phyloP scores from a whole-genome alignment of 148 eudicot genomes.

The Rhododendron henanense region DNA sequence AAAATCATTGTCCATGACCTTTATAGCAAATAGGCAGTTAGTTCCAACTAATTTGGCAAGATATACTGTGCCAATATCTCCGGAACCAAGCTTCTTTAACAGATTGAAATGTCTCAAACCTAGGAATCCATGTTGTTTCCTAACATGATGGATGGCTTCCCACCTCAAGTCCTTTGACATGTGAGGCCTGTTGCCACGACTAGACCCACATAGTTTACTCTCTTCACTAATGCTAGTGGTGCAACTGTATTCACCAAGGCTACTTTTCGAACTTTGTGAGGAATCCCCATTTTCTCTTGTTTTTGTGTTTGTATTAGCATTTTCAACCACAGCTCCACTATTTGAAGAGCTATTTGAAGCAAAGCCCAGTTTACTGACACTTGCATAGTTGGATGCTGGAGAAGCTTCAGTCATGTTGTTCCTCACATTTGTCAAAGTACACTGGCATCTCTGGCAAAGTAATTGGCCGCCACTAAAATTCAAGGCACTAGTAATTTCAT shows the following conservation, averaged over 20 bases:
- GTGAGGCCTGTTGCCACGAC: conserved; percentile 76
- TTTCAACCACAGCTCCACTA: conserved; percentile 25
- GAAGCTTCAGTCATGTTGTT: conserved; percentile 39
- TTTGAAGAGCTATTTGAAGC: conserved; percentile 25
- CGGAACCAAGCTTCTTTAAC: conserved; percentile 89
- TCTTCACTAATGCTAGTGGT: conserved; percentile 80
- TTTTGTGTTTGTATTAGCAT: conserved; percentile 34
- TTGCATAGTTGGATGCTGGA: conserved; percentile 25
- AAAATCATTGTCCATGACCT: conserved; percentile 95
- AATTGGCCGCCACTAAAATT: conserved; percentile 41
- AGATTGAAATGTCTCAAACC: conserved; percentile 76
- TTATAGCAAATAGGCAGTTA: conserved; percentile 76
- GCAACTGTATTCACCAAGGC: conserved; percentile 71
- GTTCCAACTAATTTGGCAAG: conserved; percentile 83
- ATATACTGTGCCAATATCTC: conserved; percentile 95
- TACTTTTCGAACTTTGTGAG: conserved; percentile 75
- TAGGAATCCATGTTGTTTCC: conserved; percentile 58
- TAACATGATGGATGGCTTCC: conserved; percentile 67
- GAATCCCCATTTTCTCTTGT: conserved; percentile 47
- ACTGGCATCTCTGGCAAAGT: conserved; percentile 82
- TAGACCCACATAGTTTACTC: conserved; percentile 68
- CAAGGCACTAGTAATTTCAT: conserved; percentile 32
- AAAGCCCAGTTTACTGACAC: conserved; percentile 30
- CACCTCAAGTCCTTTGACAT: conserved; percentile 91
- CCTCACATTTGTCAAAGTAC: conserved; percentile 50